Evolutionary conservation across 2,329 filamentous ascomycete genomes (phyloP), one percentile per base, ranked within the genome.

Genomic region (Sclerotinia borealis): DNA sequence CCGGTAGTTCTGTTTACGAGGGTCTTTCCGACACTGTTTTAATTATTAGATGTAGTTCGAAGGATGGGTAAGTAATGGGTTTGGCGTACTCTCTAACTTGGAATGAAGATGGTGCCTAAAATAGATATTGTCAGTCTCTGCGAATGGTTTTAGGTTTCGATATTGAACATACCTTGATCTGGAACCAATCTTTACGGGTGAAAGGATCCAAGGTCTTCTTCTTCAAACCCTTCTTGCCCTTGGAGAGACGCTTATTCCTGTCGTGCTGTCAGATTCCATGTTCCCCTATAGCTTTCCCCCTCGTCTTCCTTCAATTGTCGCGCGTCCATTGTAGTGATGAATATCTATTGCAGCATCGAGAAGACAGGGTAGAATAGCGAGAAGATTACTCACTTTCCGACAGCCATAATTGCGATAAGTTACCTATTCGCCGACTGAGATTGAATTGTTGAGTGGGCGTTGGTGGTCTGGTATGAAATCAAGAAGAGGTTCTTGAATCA

Each of bases 151-250:
- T 65, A 36, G 34, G 22, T 15, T 17, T 17, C 37, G 27, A 63
- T 49, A 66, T 65, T 63, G 29, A 61, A 64, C 83, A 73, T 77
- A 91, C 89, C 88, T 98, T 98, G 82, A 99, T 88, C 77, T 89
- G 91, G 85, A 93, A 99, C 91, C 96, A 98, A 81, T 98, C 95
- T 87, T 99, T 99, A 79, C 93, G 91, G 77, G 93, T 87, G 86
- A 98, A 98, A 77, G 95, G 93, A 81, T 99, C 95, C 75, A 89
- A 84, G 77, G 93, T 93, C 85, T 93, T 93, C 93, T 99, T 98
- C 92, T 98, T 98, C 80, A 98, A 86, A 81, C 95, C 93, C 89
- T 99, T 99, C 92, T 98, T 99, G 85, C 95, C 95, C 88, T 99
- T 99, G 73, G 95, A 98, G 85, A 99, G 88, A 87, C 95, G 92